Base-by-base conservation (phyloP, 495 filamentous ascomycete species). In the Podospora bellae-mahoneyi region DNA sequence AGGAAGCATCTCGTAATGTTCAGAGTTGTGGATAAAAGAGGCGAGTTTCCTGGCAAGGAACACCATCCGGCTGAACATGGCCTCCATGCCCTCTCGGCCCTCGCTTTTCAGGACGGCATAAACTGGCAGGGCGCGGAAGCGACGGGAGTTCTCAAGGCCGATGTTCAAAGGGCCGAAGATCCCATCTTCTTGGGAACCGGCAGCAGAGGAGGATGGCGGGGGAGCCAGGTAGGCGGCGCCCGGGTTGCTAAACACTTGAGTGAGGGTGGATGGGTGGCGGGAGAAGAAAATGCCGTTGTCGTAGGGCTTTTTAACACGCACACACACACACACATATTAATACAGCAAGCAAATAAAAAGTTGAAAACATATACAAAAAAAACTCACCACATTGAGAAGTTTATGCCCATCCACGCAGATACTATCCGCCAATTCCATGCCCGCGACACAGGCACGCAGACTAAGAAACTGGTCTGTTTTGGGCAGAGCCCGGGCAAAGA, bases 241-340 rank as follows among this genome's bases (percentile, higher is more conserved):
- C 23, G 91, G 83, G 81, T 97, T 97, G 62, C 87, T 82, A 78
- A 95, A 96, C 1, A 92, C 91, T 4, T 86, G 77, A 13, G 78
- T 77, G 0, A 88, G 83, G 32, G 88, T 76, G 4, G 80, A 71
- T 1, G 84, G 78, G 64, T 91, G 81, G 9, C 88, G 87, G 70
- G 86, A 89, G 69, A 96, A 84, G 84, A 96, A 96, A 77, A 97
- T 91, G 16, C 94, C 94, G 70, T 87, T 93, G 76, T 98, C 94
- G 69, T 98, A 98, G 4, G 94, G 94, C 81, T 90, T 27, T 44
- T 30, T 18, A 62, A 65, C 27, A 28, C 18, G 7, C 30, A 32
- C 30, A 32, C 30, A 32, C 23, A 23, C 23, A 39, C 10, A 39
- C 34, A 48, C 9, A 16, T 13, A 48, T 48, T 48, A 48, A 48